Conservation (phyloP, 345 rosid genomes). For the Salix arbutifolia region DNA sequence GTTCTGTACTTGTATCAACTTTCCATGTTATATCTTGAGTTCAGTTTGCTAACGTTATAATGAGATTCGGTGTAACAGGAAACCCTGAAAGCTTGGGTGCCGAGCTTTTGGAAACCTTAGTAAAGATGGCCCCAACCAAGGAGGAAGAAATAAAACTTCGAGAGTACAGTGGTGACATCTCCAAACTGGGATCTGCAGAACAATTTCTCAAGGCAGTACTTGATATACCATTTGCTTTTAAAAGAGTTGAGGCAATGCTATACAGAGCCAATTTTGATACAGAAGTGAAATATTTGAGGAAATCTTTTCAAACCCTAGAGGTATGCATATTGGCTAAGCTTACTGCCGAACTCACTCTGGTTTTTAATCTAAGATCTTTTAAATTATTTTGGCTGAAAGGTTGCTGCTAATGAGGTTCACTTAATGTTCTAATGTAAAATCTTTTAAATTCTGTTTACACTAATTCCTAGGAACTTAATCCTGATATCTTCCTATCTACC, state of each 20-base stretch:
- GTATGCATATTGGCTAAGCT: constrained; percentile 27
- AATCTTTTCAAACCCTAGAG: constrained; percentile 87
- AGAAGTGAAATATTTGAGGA: constrained; percentile 80
- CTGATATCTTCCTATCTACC: constrained; percentile 7
- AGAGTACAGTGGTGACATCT: constrained; percentile 64
- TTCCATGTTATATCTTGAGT: not conserved
- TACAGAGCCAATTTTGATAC: constrained; percentile 92
- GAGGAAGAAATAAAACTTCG: constrained; percentile 94
- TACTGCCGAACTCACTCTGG: not conserved
- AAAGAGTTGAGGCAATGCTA: constrained; percentile 93
- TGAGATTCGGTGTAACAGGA: constrained; percentile 46
- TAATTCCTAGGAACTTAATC: constrained; percentile 8
- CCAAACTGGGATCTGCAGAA: constrained; percentile 88
- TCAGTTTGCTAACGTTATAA: constrained; percentile 6
- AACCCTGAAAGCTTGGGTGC: constrained; percentile 82
- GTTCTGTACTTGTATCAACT: not conserved
- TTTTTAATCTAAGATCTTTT: not conserved
- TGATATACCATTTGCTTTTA: constrained; percentile 87
- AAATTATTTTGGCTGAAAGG: not conserved
- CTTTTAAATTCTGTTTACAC: not conserved
- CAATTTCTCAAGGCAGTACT: constrained; percentile 84
- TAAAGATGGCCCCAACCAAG: constrained; percentile 97
- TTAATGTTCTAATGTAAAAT: not conserved
- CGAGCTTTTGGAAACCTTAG: constrained; percentile 90
- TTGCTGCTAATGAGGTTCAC: not conserved